These are phyloP conservation scores for Capsicum chinense DNA, from an alignment of 257 asterid genomes.

Conservation along the genomic window DNA sequence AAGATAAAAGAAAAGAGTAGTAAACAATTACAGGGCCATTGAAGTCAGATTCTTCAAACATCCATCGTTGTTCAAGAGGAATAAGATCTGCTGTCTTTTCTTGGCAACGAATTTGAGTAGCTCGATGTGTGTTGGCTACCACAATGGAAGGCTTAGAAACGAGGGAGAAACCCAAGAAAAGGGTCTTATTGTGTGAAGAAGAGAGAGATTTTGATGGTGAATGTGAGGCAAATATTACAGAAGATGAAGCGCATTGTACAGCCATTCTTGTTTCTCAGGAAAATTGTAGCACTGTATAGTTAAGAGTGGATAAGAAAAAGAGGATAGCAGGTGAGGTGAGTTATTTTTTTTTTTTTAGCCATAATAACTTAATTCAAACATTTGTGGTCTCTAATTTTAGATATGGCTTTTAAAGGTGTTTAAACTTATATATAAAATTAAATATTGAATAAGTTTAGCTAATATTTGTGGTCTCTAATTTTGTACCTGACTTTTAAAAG, in stretches of 20 bases:
- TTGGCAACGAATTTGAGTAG: conserved; percentile 57
- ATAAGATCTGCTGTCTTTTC: conserved; percentile 52
- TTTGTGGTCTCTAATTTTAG: too few relatives aligned
- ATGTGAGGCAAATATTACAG: conserved; percentile 29
- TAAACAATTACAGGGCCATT: conserved; percentile 63
- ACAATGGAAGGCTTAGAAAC: conserved; percentile 43
- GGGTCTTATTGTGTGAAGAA: conserved; percentile 50
- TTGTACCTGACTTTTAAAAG: too few relatives aligned
- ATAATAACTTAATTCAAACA: too few relatives aligned
- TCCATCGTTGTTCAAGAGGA: conserved; percentile 79
- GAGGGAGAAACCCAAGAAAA: conserved; percentile 57
- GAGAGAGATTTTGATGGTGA: conserved; percentile 40
- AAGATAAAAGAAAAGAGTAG: background rate
- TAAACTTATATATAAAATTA: too few relatives aligned
- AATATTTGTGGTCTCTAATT: too few relatives aligned
- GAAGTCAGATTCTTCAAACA: conserved; percentile 71
- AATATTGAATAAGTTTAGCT: too few relatives aligned
- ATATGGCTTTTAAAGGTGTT: too few relatives aligned
- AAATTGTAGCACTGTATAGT: background rate
- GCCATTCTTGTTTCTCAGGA: conserved; percentile 42
- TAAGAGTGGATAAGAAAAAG: background rate
- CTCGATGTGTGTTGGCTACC: conserved; percentile 26
- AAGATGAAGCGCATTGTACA: conserved; percentile 58
- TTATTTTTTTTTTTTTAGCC: background rate
- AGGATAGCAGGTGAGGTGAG: too few relatives aligned